Conservation (phyloP, 176 grass and related monocot genomes). For the Cenchrus americanus region DNA sequence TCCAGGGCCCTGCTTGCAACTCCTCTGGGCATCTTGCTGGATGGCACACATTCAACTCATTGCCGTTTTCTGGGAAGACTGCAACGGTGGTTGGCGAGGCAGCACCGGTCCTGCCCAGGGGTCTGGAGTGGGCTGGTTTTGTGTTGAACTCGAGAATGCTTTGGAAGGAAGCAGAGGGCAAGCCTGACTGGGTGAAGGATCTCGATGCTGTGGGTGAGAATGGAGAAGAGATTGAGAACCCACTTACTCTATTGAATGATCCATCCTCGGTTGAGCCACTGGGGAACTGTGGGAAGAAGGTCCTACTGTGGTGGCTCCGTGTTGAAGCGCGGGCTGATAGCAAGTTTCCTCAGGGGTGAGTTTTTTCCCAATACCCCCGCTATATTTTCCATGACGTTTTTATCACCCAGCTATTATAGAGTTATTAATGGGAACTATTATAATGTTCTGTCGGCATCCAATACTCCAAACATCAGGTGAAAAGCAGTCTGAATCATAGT, state of each 20-base stretch:
- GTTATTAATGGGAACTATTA: background rate
- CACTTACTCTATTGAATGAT: conserved; percentile 78
- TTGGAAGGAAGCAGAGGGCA: conserved; percentile 89
- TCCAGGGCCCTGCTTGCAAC: conserved; percentile 94
- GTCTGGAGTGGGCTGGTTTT: conserved; percentile 94
- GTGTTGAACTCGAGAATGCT: conserved; percentile 85
- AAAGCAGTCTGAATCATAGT: background rate
- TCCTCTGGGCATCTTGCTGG: conserved; percentile 73
- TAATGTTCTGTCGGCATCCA: background rate
- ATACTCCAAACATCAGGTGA: conserved; percentile 14
- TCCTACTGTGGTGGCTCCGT: conserved; percentile 94
- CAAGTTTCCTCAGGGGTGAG: conserved; percentile 94
- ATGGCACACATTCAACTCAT: conserved; percentile 85
- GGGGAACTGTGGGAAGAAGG: conserved; percentile 90
- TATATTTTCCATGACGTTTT: conserved; percentile 15
- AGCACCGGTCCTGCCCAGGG: conserved; percentile 63
- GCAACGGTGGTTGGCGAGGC: conserved; percentile 70
- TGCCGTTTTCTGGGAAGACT: conserved; percentile 60
- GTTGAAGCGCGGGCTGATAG: conserved; percentile 91
- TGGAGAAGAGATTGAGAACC: conserved; percentile 85
- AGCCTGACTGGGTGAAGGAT: conserved; percentile 94
- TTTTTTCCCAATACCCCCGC: background rate
- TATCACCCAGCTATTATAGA: background rate
- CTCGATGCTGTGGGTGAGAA: conserved; percentile 85
- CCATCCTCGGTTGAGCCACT: conserved; percentile 81